These are phyloP conservation scores for Diaporthe destruens DNA, from an alignment of 2,329 filamentous ascomycete species.

Conservation along the genomic window DNA sequence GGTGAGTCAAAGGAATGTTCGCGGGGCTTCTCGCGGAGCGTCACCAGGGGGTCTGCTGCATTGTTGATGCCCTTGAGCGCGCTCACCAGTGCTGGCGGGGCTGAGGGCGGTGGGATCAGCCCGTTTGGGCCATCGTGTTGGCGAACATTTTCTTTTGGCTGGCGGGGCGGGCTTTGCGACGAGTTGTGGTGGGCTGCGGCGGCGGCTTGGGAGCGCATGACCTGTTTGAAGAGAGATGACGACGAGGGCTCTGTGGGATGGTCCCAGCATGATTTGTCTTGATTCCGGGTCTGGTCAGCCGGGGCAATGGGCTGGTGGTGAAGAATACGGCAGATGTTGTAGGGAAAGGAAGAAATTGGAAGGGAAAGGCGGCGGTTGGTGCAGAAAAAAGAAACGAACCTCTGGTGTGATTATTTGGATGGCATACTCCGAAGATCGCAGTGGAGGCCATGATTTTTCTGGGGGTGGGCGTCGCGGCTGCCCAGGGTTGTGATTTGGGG, in stretches of 20 bases:
- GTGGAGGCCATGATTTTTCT: constrained; percentile 38
- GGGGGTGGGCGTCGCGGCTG: constrained; percentile 22
- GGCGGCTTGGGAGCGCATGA: constrained; percentile 55
- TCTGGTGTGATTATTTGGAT: constrained; percentile 36
- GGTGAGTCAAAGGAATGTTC: constrained; percentile 62
- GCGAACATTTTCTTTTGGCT: constrained; percentile 35
- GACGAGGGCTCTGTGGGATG: constrained; percentile 46
- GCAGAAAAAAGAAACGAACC: constrained; percentile 33
- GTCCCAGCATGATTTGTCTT: constrained; percentile 37
- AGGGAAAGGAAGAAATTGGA: constrained; percentile 9
- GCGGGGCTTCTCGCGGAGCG: constrained; percentile 49
- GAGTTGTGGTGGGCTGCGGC: constrained; percentile 45
- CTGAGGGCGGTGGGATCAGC: constrained; percentile 43
- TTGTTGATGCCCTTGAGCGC: constrained; percentile 56
- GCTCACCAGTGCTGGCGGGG: constrained; percentile 47
- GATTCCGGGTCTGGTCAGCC: constrained; percentile 27
- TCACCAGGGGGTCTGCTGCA: constrained; percentile 49
- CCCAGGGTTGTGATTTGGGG: constrained; percentile 19
- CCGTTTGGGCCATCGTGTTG: constrained; percentile 47
- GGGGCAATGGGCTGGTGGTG: neutral
- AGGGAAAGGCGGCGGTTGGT: neutral
- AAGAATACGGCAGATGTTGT: neutral
- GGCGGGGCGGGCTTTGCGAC: constrained; percentile 51
- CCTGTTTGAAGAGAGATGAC: constrained; percentile 47
- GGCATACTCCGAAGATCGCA: constrained; percentile 39